Conservation (phyloP, 257 asterid genomes). For the Ballota nigra region DNA sequence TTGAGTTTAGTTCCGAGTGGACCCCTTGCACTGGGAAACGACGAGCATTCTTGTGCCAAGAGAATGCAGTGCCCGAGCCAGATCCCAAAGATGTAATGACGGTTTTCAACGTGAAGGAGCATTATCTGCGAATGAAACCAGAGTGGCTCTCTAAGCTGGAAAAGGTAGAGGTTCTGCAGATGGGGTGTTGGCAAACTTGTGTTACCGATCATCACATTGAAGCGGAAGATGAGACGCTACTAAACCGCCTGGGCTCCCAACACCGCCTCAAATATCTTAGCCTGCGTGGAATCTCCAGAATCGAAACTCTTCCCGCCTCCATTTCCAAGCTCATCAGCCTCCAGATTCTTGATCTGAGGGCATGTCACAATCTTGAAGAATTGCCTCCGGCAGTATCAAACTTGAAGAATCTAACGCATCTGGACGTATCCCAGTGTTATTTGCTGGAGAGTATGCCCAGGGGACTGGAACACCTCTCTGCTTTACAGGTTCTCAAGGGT, state of each 20-base stretch:
- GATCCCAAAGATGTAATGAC: background rate
- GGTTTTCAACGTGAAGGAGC: constrained; percentile 1
- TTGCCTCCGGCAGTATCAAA: background rate
- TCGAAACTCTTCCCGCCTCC: constrained; percentile 5
- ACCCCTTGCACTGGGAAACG: background rate
- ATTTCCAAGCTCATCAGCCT: constrained; percentile 6
- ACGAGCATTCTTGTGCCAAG: background rate
- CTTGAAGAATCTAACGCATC: constrained; percentile 5
- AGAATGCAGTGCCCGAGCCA: too few relatives aligned
- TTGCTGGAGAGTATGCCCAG: constrained; percentile 17
- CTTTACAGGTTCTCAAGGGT: constrained; percentile 3
- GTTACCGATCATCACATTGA: constrained; percentile 1
- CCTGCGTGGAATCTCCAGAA: constrained; percentile 14
- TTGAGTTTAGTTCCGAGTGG: background rate
- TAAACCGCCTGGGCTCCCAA: background rate
- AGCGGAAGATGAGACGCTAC: background rate
- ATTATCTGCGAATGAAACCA: background rate
- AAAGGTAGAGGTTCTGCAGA: constrained; percentile 17
- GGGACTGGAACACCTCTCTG: background rate
- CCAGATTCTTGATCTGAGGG: constrained; percentile 5
- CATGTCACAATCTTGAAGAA: constrained; percentile 16
- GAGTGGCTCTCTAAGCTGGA: background rate
- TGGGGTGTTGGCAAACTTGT: constrained; percentile 18
- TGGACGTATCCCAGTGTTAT: constrained; percentile 14
- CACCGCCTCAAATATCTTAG: constrained; percentile 18